phyloP scores from a whole-genome alignment of 2,329 filamentous ascomycete genomes.

The Diplocarpon mali region DNA sequence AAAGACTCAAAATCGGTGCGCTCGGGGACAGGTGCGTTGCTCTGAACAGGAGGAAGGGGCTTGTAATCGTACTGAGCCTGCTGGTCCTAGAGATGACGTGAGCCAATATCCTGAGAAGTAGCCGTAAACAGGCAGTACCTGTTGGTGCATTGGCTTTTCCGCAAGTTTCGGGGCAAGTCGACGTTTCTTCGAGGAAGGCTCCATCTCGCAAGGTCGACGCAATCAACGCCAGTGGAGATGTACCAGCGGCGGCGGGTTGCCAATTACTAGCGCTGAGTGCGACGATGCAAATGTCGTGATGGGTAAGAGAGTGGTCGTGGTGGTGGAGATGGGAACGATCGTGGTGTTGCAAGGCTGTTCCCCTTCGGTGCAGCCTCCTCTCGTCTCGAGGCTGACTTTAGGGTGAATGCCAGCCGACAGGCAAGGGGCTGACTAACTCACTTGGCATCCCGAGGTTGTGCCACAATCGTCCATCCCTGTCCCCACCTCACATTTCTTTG shows the following conservation, averaged over 20 bases:
- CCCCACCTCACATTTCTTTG: no score
- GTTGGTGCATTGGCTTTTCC: conserved; percentile 26
- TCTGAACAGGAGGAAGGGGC: conserved; percentile 21
- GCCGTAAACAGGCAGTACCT: conserved; percentile 17
- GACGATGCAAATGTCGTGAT: conserved; percentile 11
- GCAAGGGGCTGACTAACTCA: no score
- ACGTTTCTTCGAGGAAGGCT: conserved; percentile 28
- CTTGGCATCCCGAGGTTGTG: no score
- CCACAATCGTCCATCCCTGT: no score
- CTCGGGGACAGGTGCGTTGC: conserved; percentile 25
- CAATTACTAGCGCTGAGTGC: background rate
- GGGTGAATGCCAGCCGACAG: no score
- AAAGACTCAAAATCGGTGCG: conserved; percentile 51
- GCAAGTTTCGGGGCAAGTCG: conserved; percentile 27
- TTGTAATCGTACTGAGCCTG: conserved; percentile 25
- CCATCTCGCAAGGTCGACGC: conserved; percentile 22
- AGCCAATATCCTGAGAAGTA: conserved; percentile 5
- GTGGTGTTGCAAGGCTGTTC: conserved; percentile 5
- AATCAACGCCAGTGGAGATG: conserved; percentile 6
- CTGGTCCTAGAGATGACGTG: conserved; percentile 16
- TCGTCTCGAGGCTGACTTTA: conserved; percentile 3
- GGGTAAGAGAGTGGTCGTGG: conserved; percentile 13
- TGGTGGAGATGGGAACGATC: conserved; percentile 13
- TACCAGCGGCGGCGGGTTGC: conserved; percentile 9
- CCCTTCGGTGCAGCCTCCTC: conserved; percentile 3